Base-by-base conservation (phyloP, 306 rosid genomes). In the Ormosia emarginata region DNA sequence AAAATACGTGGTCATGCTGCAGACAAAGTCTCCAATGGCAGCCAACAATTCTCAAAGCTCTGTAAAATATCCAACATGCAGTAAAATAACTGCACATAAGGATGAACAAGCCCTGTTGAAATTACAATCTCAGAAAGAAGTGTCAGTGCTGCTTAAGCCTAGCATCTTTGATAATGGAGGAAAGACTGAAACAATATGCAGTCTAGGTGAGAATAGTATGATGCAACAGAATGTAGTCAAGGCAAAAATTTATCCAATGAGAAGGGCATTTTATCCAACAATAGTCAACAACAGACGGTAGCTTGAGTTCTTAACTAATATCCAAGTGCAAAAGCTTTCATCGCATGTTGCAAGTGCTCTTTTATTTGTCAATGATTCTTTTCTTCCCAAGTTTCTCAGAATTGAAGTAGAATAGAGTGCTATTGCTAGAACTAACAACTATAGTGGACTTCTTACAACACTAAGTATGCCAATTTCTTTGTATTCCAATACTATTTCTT, bases 161-260 rank as follows among this genome's bases (percentile, higher is more conserved):
- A 72, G 80, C 79, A 79, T 70, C 46, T 75, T 82, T 32, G 65
- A 75, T 57, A 70, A 63, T 58, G 76, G 36, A 65, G 83, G 83
- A 24, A 53, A 66, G 30, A 62, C 9, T 73, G 56, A 58, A 61
- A 50, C 37, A 64, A 11, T 7, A 37, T 11, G 82, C 41, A 56
- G 53, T 32, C 2, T 40, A 7, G 77, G 65, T 44, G 72, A 74
- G 72, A 87, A 50, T n/a, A 56, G 71, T 75, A 8, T 68, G 80
- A 71, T 78, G 83, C 77, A 57, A 68, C 80, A 67, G 46, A 50
- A 44, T 66, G 5, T 70, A 47, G 40, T 29, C 18, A 43, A 78
- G 71, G 89, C 50, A 11, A 53, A 47, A 53, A 67, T 3, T 49
- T 52, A 40, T 52, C 43, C 8, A 12, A 69, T 36, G 74, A 47